These are phyloP conservation scores for Emmonsiellopsis sp. DNA, from an alignment of 2,329 filamentous ascomycete species.

Conservation along the genomic window DNA sequence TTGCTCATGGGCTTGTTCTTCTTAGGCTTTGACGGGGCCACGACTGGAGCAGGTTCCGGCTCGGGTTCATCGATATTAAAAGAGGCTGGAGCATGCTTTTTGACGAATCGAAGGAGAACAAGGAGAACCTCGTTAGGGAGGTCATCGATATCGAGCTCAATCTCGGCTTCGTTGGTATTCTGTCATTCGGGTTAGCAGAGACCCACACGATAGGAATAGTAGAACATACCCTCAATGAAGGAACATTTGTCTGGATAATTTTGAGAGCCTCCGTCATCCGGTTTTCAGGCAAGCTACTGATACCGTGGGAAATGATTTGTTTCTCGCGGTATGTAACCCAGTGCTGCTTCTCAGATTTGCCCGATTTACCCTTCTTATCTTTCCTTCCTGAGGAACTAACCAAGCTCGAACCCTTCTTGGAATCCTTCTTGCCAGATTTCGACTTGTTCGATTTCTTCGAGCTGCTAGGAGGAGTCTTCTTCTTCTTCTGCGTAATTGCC, in stretches of 20 bases:
- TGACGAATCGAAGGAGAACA: conserved; percentile 39
- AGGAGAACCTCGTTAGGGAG: conserved; percentile 39
- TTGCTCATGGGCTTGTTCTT: conserved; percentile 47
- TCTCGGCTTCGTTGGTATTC: conserved; percentile 38
- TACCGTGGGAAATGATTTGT: conserved; percentile 78
- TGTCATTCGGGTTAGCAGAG: conserved; percentile 12
- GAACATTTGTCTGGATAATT: conserved; percentile 78
- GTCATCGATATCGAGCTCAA: conserved; percentile 42
- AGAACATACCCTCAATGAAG: conserved; percentile 54
- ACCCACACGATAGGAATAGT: neutral
- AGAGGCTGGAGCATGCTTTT: conserved; percentile 37
- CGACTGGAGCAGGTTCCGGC: conserved; percentile 22
- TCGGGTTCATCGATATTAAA: conserved; percentile 34
- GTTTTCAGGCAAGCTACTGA: conserved; percentile 68
- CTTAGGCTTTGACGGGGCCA: conserved; percentile 36
- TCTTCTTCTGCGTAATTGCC: conserved; percentile 50
- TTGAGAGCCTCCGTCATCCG: conserved; percentile 73
- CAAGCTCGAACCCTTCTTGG: conserved; percentile 25
- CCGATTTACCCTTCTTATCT: conserved; percentile 36
- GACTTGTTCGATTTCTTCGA: conserved; percentile 42
- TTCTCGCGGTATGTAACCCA: conserved; percentile 74
- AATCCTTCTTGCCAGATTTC: conserved; percentile 37
- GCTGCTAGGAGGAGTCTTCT: conserved; percentile 43
- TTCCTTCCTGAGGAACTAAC: conserved; percentile 47
- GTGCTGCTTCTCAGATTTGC: conserved; percentile 46